A percentile compares a stretch with the other conserved stretches of the same genome.
Conservation (phyloP, 345 rosid genomes). For the Hypericum androsaemum region DNA sequence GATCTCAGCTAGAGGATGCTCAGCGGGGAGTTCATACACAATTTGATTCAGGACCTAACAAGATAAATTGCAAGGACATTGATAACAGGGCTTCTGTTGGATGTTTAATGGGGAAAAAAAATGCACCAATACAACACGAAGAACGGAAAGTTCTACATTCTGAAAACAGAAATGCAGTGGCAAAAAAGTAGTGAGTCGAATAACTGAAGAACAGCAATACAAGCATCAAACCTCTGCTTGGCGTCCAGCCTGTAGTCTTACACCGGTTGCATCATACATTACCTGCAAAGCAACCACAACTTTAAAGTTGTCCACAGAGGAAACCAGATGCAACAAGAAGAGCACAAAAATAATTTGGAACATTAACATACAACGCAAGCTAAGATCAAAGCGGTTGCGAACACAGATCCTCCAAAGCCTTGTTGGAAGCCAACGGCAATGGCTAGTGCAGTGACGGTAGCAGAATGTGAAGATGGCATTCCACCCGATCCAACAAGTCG, state of each 20-base stretch:
- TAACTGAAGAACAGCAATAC: constrained; percentile 5
- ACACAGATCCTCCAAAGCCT: constrained; percentile 58
- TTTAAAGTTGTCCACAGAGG: constrained; percentile 1
- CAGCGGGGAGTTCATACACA: constrained; percentile 82
- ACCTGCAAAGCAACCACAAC: constrained; percentile 35
- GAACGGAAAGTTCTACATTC: neutral
- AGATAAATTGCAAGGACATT: neutral
- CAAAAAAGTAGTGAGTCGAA: neutral
- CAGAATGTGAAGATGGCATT: constrained; percentile 94
- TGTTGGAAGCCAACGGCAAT: constrained; percentile 58
- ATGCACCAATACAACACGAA: constrained; percentile 5
- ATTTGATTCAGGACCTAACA: constrained; percentile 86
- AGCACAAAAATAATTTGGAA: neutral
- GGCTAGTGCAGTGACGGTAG: constrained; percentile 70
- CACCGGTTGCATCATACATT: constrained; percentile 88
- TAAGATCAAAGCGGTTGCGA: constrained; percentile 53
- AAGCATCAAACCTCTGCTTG: constrained; percentile 70
- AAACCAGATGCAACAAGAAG: neutral
- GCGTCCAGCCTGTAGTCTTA: constrained; percentile 79
- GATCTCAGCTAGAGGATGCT: constrained; percentile 86
- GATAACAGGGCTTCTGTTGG: neutral
- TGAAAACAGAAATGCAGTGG: neutral
- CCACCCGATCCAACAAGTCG: constrained; percentile 82
- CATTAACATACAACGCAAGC: constrained; percentile 54
- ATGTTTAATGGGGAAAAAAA: constrained; percentile 7